Evolutionary conservation across 768 basidiomycete species (phyloP).

Genomic region (Cystofilobasidium macerans): DNA sequence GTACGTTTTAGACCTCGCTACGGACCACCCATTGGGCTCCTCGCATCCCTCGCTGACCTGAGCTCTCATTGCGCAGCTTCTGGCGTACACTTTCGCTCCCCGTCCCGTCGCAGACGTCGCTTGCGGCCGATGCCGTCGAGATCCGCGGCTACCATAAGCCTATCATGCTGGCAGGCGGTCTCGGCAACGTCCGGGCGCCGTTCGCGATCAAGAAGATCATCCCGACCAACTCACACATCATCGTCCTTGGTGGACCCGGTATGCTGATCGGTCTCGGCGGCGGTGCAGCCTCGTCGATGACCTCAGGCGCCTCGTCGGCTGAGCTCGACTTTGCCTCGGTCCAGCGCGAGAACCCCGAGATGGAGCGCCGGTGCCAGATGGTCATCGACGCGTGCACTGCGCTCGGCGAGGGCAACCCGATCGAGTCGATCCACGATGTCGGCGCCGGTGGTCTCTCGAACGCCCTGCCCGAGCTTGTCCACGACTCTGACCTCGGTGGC

Average conservation of each 20-base stretch:
- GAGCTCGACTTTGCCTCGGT: slow-evolving; percentile 96
- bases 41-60: not conserved
- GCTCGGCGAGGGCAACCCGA: slow-evolving; percentile 54
- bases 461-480: slow-evolving; percentile 90
- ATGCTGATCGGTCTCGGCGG: slow-evolving; percentile 94
- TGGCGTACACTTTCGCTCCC: slow-evolving; percentile 87
- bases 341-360: slow-evolving; percentile 95
- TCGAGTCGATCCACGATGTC: slow-evolving; percentile 95
- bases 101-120: slow-evolving; percentile 43
- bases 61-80: slow-evolving; percentile 24
- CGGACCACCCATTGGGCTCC: not conserved
- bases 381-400: slow-evolving; percentile 86
- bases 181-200: slow-evolving; percentile 77
- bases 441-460: slow-evolving; percentile 96
- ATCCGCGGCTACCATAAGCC: slow-evolving; percentile 97
- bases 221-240: slow-evolving; percentile 67
- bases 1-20: slow-evolving; percentile 40
- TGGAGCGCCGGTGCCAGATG: slow-evolving; percentile 93
- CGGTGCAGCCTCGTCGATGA: slow-evolving; percentile 89
- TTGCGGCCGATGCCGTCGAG: slow-evolving; percentile 43
- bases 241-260: slow-evolving; percentile 91
- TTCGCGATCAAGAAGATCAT: slow-evolving; percentile 73
- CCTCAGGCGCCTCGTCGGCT: slow-evolving; percentile 76
- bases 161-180: slow-evolving; percentile 97
- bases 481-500: slow-evolving; percentile 86